phyloP scores from a whole-genome alignment of 345 rosid genomes.

The Syzygium jambos region DNA sequence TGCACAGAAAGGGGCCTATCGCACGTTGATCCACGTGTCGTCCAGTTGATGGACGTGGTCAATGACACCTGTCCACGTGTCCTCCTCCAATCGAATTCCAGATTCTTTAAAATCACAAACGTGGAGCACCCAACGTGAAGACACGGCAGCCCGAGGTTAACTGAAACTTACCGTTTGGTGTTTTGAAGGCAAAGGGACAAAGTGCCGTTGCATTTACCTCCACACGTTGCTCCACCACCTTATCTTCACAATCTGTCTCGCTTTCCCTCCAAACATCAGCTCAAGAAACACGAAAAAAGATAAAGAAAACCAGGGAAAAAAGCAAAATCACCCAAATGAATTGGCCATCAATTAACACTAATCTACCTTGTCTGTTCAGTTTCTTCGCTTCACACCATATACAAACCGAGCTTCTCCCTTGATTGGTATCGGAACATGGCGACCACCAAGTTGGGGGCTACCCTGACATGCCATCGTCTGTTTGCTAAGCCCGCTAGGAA shows the following conservation, averaged over 20 bases:
- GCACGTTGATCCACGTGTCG: background rate
- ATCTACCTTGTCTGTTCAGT: background rate
- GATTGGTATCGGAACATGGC: conserved; percentile 6
- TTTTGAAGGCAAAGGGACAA: background rate
- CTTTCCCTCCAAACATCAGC: conserved; percentile 35
- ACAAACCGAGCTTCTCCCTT: background rate
- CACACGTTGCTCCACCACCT: conserved; percentile 44
- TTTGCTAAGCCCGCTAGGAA: conserved; percentile 30
- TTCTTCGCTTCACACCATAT: background rate
- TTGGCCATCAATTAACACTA: background rate
- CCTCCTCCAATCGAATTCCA: background rate
- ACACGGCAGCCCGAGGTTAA: conserved; percentile 19
- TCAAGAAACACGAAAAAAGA: background rate
- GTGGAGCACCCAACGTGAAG: conserved; percentile 10
- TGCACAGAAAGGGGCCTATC: background rate
- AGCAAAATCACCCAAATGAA: background rate
- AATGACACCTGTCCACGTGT: conserved; percentile 1
- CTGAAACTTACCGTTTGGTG: background rate
- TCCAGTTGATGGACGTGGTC: background rate
- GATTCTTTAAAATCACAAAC: background rate
- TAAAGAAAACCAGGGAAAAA: background rate
- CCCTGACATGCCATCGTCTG: conserved; percentile 50
- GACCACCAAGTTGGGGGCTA: conserved; percentile 48
- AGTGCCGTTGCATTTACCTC: conserved; percentile 44
- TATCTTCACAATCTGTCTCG: conserved; percentile 19